Base-by-base conservation (phyloP, 2,329 filamentous ascomycete genomes). In the Penicillium thymicola region DNA sequence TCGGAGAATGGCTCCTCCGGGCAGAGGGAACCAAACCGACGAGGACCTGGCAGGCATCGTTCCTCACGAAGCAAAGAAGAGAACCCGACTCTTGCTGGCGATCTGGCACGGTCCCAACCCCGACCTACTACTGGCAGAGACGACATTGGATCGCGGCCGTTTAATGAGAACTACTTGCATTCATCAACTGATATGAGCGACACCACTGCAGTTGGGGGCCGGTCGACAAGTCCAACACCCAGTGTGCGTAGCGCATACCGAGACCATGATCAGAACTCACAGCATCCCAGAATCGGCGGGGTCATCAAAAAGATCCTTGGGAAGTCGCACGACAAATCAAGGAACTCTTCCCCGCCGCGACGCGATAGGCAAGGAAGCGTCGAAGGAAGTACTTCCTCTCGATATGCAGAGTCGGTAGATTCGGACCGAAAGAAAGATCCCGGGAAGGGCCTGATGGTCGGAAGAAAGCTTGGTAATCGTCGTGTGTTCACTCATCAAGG, bases 151-250 rank as follows among this genome's bases (percentile, higher is more conserved):
- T 70, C 79, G 28, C 78, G 74, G 56, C 75, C 75, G 28, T 74
- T 76, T 68, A 85, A 82, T 70, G 86, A 87, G 58, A 67, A 62
- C 27, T 65, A 66, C 40, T 54, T 70, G 16, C 65, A 65, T 40
- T 75, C 76, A 13, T 77, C 75, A 3, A 80, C 80, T 16, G 78
- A 80, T 13, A 78, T 82, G 67, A 78, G 75, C 45, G 82, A 81
- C 30, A 74, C 76, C 14, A 76, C 76, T 7, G 78, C 73, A 23
- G 72, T 83, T 36, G 74, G 80, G 70, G 82, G 77, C 63, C 87
- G 92, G 62, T 86, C 90, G 13, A 84, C 89, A 59, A 96, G 92
- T 73, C 91, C 92, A 27, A 90, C 90, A 0, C 89, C 92, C 8
- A 94, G 90, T 72, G 79, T 83, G 41, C 83, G 83, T 64, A 90